A percentile compares a stretch with the other conserved stretches of the same genome.
These are phyloP conservation scores for Fusarium oxysporum DNA, from an alignment of 2,329 filamentous ascomycete genomes.

Conservation along the genomic window DNA sequence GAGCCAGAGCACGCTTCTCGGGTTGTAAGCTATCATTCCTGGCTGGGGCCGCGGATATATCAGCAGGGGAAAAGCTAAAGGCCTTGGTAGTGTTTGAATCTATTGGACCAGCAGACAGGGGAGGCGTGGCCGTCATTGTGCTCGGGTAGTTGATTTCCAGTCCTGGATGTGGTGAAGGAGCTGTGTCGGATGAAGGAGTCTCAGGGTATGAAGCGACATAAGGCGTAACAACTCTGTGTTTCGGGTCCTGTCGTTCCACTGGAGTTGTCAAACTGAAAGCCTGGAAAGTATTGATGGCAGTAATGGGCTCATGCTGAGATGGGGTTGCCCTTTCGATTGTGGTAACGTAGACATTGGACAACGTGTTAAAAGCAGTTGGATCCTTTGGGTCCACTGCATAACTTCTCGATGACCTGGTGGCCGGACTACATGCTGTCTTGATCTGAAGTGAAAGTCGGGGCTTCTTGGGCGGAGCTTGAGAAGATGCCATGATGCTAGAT, in stretches of 20 bases:
- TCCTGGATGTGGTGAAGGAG: slow-evolving; percentile 58
- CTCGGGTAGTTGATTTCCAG: slow-evolving; percentile 63
- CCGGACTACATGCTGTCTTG: slow-evolving; percentile 56
- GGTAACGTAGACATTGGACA: slow-evolving; percentile 73
- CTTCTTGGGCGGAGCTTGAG: slow-evolving; percentile 57
- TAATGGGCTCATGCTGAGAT: slow-evolving; percentile 58
- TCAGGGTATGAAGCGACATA: slow-evolving; percentile 62
- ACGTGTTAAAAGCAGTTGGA: slow-evolving; percentile 73
- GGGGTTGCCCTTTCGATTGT: slow-evolving; percentile 70
- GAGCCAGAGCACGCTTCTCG: slow-evolving; percentile 31
- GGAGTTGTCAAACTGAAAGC: slow-evolving; percentile 49
- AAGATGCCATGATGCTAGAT: slow-evolving; percentile 51
- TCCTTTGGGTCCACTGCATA: slow-evolving; percentile 64
- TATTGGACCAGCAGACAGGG: slow-evolving; percentile 64
- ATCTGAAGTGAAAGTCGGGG: slow-evolving; percentile 69
- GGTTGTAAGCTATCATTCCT: slow-evolving; percentile 12
- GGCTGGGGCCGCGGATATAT: slow-evolving; percentile 41
- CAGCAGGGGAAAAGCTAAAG: slow-evolving; percentile 60
- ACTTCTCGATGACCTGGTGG: slow-evolving; percentile 50
- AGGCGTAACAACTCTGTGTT: slow-evolving; percentile 56
- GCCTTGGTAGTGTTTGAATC: slow-evolving; percentile 55
- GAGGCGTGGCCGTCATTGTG: slow-evolving; percentile 70
- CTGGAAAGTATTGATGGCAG: slow-evolving; percentile 60
- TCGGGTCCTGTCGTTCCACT: slow-evolving; percentile 47
- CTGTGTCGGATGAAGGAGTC: slow-evolving; percentile 65